A percentile compares a stretch with the other conserved stretches of the same genome.
phyloP scores from a whole-genome alignment of 169 alveolate species.

The Plasmodium malariae region DNA sequence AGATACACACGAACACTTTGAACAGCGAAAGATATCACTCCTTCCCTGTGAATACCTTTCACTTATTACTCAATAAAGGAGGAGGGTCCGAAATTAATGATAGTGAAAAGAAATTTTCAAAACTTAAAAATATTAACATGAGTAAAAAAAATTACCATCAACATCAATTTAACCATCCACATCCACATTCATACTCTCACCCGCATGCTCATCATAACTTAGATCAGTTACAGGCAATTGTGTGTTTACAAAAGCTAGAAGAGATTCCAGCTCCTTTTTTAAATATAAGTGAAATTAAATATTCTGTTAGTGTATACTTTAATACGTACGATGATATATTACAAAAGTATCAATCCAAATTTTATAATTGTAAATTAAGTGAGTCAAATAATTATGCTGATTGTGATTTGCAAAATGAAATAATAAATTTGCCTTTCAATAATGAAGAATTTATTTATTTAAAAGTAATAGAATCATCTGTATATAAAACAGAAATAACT shows the following conservation, averaged over 20 bases:
- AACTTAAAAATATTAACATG: conserved; percentile 7
- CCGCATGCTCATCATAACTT: neutral
- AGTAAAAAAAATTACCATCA: neutral
- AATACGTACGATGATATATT: conserved; percentile 82
- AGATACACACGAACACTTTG: neutral
- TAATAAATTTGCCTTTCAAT: conserved; percentile 82
- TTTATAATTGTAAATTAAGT: conserved; percentile 77
- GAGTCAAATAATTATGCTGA: conserved; percentile 68
- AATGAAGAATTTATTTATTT: conserved; percentile 82
- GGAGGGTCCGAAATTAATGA: neutral
- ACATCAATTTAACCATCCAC: neutral
- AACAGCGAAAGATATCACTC: conserved; percentile 15
- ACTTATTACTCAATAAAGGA: conserved; percentile 1
- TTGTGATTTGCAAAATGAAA: conserved; percentile 84
- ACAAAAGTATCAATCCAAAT: conserved; percentile 77
- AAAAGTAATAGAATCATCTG: conserved; percentile 82
- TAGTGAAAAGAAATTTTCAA: conserved; percentile 17
- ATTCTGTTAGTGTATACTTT: conserved; percentile 81
- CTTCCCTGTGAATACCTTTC: conserved; percentile 1
- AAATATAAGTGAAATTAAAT: conserved; percentile 74
- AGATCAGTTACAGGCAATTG: conserved; percentile 58
- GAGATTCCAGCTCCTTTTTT: conserved; percentile 79
- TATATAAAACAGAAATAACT: conserved; percentile 78
- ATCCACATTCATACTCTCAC: conserved; percentile 8
- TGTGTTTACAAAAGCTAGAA: conserved; percentile 81